Evolutionary conservation across 805 yeast genomes (phyloP), one percentile per base, ranked within the genome.

Genomic region (Blastobotrys peoriensis): DNA sequence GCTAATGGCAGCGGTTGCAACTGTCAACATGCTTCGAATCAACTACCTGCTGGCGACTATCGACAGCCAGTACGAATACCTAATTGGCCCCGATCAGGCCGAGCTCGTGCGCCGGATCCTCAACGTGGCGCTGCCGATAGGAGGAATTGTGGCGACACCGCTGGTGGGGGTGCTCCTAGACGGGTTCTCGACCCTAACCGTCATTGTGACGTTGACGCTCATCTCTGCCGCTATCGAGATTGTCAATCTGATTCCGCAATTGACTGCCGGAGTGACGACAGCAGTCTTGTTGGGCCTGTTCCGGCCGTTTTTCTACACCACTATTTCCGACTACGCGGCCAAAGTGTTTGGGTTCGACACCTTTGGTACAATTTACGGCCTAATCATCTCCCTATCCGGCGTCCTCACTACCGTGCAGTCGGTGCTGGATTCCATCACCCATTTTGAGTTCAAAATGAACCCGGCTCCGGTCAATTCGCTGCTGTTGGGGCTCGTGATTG

Each of bases 1-100:
- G 40, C 64, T 88, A 45, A 83, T 87, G 84, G 76, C 86, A 19
- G 59, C 77, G 2, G 86, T 88, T 62, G 84, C 96, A 3, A 76
- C 89, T 2, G 74, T 88, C 46, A 94, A 87, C 63, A 89, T 89
- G 96, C 72, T 91, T 36, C 73, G 97, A 61, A 82, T 89, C 54
- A 89, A 89, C 67, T 91, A 86, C 64, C 89, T 87, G 64, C 93
- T 89, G 43, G 97, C 96, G 5, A 86, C 97, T 2, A 70, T 89
- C 28, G 76, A 79, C 57, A 69, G 95, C 0, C 97, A 89, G 66
- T 94, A 87, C 69, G 30, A 25, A 25, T 25, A 8, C 13, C 30
- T 25, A 8, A 25, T 25, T 25, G 30, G 30, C 13, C 10, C 73
- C 73, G 20, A 91, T 70, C 58, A 72, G 87, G 49, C 70, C 87